Conservation (phyloP, 2,329 filamentous ascomycete species). For the Thelonectria olida region DNA sequence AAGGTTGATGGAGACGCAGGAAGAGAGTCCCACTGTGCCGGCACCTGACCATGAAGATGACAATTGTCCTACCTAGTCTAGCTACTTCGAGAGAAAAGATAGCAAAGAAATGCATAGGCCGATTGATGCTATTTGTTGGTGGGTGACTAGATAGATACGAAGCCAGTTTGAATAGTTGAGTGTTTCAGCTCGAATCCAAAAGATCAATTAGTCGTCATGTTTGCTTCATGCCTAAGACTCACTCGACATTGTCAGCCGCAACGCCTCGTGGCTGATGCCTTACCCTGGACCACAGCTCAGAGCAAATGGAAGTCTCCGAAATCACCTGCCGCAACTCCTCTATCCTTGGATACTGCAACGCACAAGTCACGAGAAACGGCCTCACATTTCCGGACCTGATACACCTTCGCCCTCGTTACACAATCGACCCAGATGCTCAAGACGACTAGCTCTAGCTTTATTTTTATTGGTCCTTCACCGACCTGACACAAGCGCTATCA, state of each 20-base stretch:
- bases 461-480: not conserved
- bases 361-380: too few species aligned
- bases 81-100: too few species aligned
- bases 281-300: not conserved
- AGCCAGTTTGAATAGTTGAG: too few species aligned
- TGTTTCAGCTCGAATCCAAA: too few species aligned
- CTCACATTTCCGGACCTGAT: too few species aligned
- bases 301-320: not conserved
- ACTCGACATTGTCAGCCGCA: too few species aligned
- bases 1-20: slow-evolving; percentile 10
- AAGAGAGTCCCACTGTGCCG: not conserved
- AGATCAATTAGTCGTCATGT: not conserved
- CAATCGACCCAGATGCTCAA: not conserved
- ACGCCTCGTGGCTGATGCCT: not conserved
- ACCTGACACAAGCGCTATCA: not conserved
- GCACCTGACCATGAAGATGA: not conserved
- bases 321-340: not conserved
- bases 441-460: not conserved
- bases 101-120: too few species aligned
- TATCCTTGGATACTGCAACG: not conserved
- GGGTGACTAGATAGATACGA: too few species aligned
- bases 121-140: too few species aligned
- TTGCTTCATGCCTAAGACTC: not conserved
- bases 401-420: not conserved
- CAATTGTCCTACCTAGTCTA: too few species aligned